A percentile compares a stretch with the other conserved stretches of the same genome.
Conservation (phyloP, 352 stramenopile genomes). For the Globisporangium lucens region DNA sequence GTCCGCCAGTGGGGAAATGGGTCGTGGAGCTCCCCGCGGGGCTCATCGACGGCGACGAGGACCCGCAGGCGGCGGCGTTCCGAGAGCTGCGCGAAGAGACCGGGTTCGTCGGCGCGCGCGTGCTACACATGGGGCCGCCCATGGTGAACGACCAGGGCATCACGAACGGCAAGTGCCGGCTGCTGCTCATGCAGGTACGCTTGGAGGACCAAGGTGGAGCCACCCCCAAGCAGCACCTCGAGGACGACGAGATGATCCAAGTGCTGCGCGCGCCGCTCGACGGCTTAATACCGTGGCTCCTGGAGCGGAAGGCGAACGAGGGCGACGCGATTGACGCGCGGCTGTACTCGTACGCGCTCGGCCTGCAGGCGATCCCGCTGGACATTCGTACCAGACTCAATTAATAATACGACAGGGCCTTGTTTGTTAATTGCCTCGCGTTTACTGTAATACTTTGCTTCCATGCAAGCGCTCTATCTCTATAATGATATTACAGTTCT, state of each 20-base stretch:
- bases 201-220: conserved; percentile 32
- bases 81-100: conserved; percentile 90
- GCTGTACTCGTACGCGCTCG: conserved; percentile 16
- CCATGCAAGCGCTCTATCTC: neutral
- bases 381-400: neutral
- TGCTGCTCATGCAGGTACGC: conserved; percentile 59
- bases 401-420: neutral
- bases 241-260: conserved; percentile 71
- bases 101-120: conserved; percentile 41
- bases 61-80: conserved; percentile 62
- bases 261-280: conserved; percentile 59
- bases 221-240: conserved; percentile 38
- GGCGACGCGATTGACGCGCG: conserved; percentile 16
- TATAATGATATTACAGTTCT: neutral
- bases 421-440: neutral
- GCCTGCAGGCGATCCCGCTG: conserved; percentile 11
- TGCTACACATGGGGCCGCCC: conserved; percentile 55
- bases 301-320: neutral
- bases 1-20: conserved; percentile 78
- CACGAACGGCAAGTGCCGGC: conserved; percentile 66
- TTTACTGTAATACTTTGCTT: no score
- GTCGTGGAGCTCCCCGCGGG: conserved; percentile 91
- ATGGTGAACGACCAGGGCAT: conserved; percentile 84
- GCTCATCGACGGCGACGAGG: conserved; percentile 87
- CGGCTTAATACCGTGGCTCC: conserved; percentile 61